phyloP scores from a whole-genome alignment of 352 stramenopile species.

The Pythium sukuiense region DNA sequence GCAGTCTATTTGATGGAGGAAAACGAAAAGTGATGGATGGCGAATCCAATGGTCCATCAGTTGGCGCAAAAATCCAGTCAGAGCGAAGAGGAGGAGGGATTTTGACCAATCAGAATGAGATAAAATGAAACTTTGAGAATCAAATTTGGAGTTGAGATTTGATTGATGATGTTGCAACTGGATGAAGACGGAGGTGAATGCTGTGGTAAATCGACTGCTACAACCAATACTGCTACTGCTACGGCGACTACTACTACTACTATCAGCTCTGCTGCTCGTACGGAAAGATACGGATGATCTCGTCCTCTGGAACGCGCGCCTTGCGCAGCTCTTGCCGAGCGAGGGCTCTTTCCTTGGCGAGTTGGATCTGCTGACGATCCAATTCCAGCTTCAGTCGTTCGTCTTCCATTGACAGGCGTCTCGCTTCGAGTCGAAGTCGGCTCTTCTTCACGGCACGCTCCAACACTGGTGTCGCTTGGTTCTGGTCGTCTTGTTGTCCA shows the following conservation, averaged over 20 bases:
- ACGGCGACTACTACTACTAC: background rate
- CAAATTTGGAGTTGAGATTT: background rate
- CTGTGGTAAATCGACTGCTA: background rate
- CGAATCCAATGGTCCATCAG: background rate
- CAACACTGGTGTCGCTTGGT: background rate
- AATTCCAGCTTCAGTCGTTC: background rate
- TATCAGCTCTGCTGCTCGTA: background rate
- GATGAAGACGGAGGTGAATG: background rate
- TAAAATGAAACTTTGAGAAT: too few species aligned
- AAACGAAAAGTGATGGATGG: background rate
- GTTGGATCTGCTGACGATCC: background rate
- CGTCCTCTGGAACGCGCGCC: background rate
- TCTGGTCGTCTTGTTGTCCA: too few species aligned
- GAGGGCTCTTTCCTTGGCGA: background rate
- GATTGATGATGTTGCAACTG: background rate
- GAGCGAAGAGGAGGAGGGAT: background rate
- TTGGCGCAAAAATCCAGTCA: background rate
- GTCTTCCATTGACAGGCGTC: background rate
- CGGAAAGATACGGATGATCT: background rate
- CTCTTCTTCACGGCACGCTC: background rate
- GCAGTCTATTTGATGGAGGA: background rate
- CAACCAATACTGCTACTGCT: background rate
- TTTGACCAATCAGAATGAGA: background rate
- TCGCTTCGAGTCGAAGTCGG: background rate
- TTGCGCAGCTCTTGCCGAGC: slow-evolving; percentile 4